These are phyloP conservation scores for Pichia phayaonensis DNA, from an alignment of 805 yeast species.

Conservation along the genomic window DNA sequence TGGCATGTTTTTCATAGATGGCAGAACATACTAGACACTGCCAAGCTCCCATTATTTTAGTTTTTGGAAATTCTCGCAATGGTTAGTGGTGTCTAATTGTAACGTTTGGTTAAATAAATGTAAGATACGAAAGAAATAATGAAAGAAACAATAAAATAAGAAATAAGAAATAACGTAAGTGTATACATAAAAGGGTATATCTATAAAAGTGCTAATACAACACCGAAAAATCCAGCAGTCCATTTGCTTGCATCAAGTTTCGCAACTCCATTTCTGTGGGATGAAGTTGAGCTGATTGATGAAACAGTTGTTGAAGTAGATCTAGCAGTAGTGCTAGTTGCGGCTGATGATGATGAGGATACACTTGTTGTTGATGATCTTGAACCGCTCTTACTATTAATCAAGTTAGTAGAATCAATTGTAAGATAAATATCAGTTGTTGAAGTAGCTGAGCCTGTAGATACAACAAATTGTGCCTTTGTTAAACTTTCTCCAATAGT, in stretches of 20 bases:
- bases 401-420: constrained; percentile 25
- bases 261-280: constrained; percentile 23
- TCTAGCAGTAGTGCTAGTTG: constrained; percentile 8
- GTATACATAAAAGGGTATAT: constrained; percentile 13
- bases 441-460: constrained; percentile 5
- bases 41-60: no score
- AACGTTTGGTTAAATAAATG: background rate
- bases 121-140: background rate
- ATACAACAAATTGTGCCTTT: constrained; percentile 4
- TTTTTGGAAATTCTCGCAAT: no score
- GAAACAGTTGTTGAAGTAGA: constrained; percentile 17
- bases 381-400: constrained; percentile 25
- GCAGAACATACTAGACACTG: no score
- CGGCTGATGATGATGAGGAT: constrained; percentile 12
- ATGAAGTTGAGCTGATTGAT: constrained; percentile 15
- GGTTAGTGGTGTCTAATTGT: no score
- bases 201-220: constrained; percentile 36
- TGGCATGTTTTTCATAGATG: no score
- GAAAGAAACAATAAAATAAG: constrained; percentile 2
- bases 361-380: constrained; percentile 19
- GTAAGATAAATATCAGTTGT: constrained; percentile 16
- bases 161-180: no score
- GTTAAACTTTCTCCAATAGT: constrained; percentile 29
- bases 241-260: constrained; percentile 14
- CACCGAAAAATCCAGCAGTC: constrained; percentile 26